Evolutionary conservation across 345 rosid species (phyloP).

Genomic region (Eucalyptus pauciflora): DNA sequence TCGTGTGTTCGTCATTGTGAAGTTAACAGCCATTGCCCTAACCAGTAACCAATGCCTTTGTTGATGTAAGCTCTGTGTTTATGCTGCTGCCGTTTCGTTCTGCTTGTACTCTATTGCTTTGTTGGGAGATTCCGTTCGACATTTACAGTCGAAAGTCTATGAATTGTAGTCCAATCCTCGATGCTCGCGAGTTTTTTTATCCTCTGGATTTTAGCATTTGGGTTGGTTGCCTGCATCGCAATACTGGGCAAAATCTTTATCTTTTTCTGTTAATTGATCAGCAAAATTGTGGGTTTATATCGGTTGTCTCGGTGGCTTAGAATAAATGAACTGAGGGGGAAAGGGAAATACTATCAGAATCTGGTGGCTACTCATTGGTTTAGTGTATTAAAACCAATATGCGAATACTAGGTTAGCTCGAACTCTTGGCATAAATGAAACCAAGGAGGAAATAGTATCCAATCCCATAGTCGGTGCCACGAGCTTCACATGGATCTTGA

Average conservation of each 20-base stretch:
- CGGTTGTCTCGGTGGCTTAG: background rate
- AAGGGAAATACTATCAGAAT: background rate
- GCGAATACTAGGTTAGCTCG: background rate
- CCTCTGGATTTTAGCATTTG: background rate
- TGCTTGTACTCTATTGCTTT: background rate
- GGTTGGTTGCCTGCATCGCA: background rate
- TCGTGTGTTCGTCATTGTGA: background rate
- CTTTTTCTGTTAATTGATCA: background rate
- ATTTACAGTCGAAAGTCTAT: background rate
- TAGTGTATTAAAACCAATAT: background rate
- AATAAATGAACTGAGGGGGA: background rate
- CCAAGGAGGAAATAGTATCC: background rate
- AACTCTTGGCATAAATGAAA: background rate
- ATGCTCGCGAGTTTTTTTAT: fast-evolving
- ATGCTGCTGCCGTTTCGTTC: background rate
- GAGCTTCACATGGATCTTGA: background rate
- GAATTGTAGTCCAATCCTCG: background rate
- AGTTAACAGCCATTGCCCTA: background rate
- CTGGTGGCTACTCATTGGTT: background rate
- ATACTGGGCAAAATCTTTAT: background rate
- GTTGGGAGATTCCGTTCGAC: background rate
- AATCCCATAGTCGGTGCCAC: background rate
- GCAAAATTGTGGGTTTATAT: background rate
- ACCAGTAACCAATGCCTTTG: background rate
- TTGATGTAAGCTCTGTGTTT: background rate